A percentile compares a stretch with the other conserved stretches of the same genome.
phyloP scores from a whole-genome alignment of 108 stramenopile genomes.

The Skeletonema costatum region DNA sequence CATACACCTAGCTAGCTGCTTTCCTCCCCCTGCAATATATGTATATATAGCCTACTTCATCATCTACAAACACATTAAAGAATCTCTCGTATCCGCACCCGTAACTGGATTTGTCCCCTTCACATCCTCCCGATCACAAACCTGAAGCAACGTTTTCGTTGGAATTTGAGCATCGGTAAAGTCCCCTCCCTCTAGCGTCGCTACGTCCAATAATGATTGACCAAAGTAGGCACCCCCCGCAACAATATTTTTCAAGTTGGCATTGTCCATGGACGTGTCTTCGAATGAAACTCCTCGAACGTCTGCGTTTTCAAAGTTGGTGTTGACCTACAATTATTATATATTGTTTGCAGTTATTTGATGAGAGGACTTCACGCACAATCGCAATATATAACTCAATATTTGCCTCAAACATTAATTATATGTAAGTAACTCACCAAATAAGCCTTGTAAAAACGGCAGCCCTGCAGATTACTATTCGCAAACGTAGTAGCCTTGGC shows the following conservation, averaged over 20 bases:
- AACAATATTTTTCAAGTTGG: slow-evolving; percentile 62
- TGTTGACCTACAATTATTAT: slow-evolving; percentile 35
- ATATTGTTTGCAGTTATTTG: background rate
- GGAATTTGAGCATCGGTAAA: slow-evolving; percentile 89
- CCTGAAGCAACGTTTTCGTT: slow-evolving; percentile 56
- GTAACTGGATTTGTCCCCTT: slow-evolving; percentile 91
- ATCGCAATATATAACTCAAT: background rate
- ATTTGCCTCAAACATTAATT: background rate
- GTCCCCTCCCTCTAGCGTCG: slow-evolving; percentile 67
- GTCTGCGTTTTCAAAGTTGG: slow-evolving; percentile 79
- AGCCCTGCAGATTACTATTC: slow-evolving; percentile 77
- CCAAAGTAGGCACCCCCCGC: slow-evolving; percentile 82
- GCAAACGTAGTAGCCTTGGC: slow-evolving; percentile 81
- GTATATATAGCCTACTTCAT: too few species aligned
- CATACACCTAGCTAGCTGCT: background rate
- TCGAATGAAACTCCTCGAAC: slow-evolving; percentile 80
- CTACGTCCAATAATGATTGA: slow-evolving; percentile 64
- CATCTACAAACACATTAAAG: slow-evolving; percentile 74
- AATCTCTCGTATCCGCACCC: slow-evolving; percentile 91
- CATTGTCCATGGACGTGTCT: slow-evolving; percentile 82
- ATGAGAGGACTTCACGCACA: background rate
- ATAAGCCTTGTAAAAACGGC: slow-evolving; percentile 89
- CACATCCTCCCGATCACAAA: slow-evolving; percentile 80
- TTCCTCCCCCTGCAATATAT: background rate
- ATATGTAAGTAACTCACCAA: slow-evolving; percentile 28